Evolutionary conservation across 768 basidiomycete genomes (phyloP).

Genomic region (Termitomyces sp.): DNA sequence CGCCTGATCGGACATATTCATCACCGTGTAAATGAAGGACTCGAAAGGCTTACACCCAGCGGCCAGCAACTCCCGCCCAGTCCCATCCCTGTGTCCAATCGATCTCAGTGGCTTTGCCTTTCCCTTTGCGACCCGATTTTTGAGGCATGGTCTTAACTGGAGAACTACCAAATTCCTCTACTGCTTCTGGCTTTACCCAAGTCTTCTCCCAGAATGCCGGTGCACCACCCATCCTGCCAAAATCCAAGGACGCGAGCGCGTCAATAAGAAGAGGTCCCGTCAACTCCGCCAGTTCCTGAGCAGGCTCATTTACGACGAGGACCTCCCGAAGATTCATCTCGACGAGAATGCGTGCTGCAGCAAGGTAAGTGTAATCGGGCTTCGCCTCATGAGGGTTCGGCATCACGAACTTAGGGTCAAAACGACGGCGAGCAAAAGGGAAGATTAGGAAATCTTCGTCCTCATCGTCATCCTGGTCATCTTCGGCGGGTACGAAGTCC

Average conservation of each 20-base stretch:
- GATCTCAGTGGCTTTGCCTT: conserved; percentile 11
- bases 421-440: conserved; percentile 16
- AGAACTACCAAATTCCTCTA: background rate
- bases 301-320: conserved; percentile 16
- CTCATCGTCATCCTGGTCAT: conserved; percentile 10
- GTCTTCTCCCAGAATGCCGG: conserved; percentile 36
- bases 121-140: conserved; percentile 20
- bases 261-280: conserved; percentile 6
- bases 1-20: conserved; percentile 32
- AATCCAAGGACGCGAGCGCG: conserved; percentile 27
- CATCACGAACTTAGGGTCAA: conserved; percentile 16
- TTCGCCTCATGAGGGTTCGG: conserved; percentile 23
- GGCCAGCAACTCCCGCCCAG: conserved; percentile 55
- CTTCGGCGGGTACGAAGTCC: conserved; percentile 14
- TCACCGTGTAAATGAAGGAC: background rate
- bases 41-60: conserved; percentile 43
- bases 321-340: conserved; percentile 48
- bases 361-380: conserved; percentile 52
- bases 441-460: conserved; percentile 11
- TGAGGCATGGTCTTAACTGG: background rate
- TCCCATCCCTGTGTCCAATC: conserved; percentile 43
- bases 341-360: conserved; percentile 46
- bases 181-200: background rate
- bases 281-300: background rate
- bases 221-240: conserved; percentile 36